Conservation (phyloP, 306 rosid species). For the Begonia fuchsioides region DNA sequence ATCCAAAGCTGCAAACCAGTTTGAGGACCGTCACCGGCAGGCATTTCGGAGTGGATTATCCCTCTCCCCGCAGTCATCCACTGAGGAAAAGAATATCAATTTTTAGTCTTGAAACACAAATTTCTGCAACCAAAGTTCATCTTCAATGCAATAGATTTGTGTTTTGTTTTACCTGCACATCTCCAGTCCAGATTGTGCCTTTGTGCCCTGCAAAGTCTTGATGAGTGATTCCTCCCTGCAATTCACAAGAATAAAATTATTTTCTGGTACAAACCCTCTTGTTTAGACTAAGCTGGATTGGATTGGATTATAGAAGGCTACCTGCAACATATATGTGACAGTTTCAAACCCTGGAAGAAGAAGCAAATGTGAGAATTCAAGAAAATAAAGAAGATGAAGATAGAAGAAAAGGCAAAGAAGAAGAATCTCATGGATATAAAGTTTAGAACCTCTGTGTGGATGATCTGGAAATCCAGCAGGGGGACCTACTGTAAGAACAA, state of each 20-base stretch:
- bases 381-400: too few relatives aligned
- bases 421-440: background rate
- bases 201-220: slow-evolving; percentile 95
- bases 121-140: background rate
- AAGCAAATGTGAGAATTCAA: slow-evolving; percentile 12
- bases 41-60: slow-evolving; percentile 92
- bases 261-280: slow-evolving; percentile 1
- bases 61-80: slow-evolving; percentile 99
- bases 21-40: slow-evolving; percentile 76
- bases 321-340: slow-evolving; percentile 98
- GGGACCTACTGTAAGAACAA: slow-evolving; percentile 50
- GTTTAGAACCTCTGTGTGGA: slow-evolving; percentile 76
- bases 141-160: background rate
- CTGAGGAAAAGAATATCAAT: slow-evolving; percentile 6
- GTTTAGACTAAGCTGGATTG: slow-evolving; percentile 5
- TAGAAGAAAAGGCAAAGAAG: too few relatives aligned
- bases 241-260: background rate
- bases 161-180: slow-evolving; percentile 49
- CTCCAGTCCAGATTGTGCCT: slow-evolving; percentile 81
- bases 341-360: slow-evolving; percentile 80
- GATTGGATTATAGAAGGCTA: slow-evolving; percentile 8
- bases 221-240: slow-evolving; percentile 68
- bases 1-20: slow-evolving; percentile 89
- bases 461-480: slow-evolving; percentile 99
- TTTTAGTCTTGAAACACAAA: too few relatives aligned